A percentile compares a stretch with the other conserved stretches of the same genome.
Evolutionary conservation across 257 asterid species (phyloP).

Genomic region (Salvia miltiorrhiza): DNA sequence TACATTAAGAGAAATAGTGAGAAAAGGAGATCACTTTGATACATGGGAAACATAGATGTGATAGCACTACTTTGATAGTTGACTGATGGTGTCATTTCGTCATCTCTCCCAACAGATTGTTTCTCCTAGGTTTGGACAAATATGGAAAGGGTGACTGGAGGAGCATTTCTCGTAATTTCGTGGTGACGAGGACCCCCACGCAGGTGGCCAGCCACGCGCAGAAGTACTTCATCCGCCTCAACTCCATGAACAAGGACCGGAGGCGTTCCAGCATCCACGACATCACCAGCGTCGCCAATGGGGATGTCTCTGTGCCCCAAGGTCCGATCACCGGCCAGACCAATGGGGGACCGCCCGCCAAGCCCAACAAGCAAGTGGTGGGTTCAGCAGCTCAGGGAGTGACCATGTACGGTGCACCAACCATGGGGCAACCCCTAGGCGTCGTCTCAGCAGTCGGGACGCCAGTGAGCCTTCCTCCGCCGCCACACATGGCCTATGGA

Average conservation of each 20-base stretch:
- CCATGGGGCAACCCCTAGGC: constrained; percentile 68
- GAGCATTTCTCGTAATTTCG: constrained; percentile 83
- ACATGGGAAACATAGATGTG: not conserved
- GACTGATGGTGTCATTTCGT: not conserved
- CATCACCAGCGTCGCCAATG: constrained; percentile 64
- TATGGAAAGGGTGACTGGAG: constrained; percentile 96
- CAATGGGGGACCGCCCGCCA: constrained; percentile 41
- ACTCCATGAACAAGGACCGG: constrained; percentile 82
- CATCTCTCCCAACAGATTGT: constrained; percentile 43
- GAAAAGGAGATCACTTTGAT: not conserved
- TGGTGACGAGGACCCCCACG: constrained; percentile 82
- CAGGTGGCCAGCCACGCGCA: constrained; percentile 98
- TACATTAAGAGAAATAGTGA: not conserved
- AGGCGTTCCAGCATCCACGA: constrained; percentile 91
- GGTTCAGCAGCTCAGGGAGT: constrained; percentile 32
- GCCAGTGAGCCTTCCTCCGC: constrained; percentile 53
- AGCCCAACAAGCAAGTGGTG: constrained; percentile 36
- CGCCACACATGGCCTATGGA: constrained; percentile 49
- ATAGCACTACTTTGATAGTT: not conserved
- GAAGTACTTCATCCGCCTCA: constrained; percentile 77
- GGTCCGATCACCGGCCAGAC: constrained; percentile 73
- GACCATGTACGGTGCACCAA: constrained; percentile 50
- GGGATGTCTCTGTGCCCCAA: constrained; percentile 61
- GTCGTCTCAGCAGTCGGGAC: constrained; percentile 71
- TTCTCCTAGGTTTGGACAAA: constrained; percentile 84